A percentile compares a stretch with the other conserved stretches of the same genome.
Conservation (phyloP, 768 basidiomycete genomes). For the Pulveroboletus sp. region DNA sequence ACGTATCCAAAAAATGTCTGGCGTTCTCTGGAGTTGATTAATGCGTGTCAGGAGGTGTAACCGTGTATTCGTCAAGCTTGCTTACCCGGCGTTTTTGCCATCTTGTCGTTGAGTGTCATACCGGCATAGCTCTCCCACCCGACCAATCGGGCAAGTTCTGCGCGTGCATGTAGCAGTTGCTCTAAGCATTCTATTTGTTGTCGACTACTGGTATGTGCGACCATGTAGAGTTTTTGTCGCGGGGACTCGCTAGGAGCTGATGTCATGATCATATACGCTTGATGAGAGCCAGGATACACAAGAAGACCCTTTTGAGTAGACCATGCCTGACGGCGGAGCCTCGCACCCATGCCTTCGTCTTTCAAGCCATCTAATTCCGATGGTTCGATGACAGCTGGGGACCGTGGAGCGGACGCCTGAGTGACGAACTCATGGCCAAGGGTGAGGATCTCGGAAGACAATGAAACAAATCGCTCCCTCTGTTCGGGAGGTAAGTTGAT, state of each 20-base stretch:
- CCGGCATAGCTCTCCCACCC: slow-evolving; percentile 84
- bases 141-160: slow-evolving; percentile 77
- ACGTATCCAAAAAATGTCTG: slow-evolving; percentile 72
- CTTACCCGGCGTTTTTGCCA: slow-evolving; percentile 91
- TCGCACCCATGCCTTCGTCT: slow-evolving; percentile 70
- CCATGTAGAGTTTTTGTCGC: slow-evolving; percentile 76
- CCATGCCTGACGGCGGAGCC: slow-evolving; percentile 68
- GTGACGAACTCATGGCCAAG: slow-evolving; percentile 85
- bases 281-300: slow-evolving; percentile 81
- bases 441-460: slow-evolving; percentile 84
- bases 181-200: slow-evolving; percentile 79
- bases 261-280: slow-evolving; percentile 91
- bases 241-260: slow-evolving; percentile 83
- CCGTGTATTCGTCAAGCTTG: background rate
- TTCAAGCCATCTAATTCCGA: slow-evolving; percentile 69
- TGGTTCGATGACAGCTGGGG: slow-evolving; percentile 63
- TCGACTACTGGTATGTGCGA: slow-evolving; percentile 68
- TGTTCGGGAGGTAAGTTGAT: slow-evolving; percentile 79
- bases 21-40: slow-evolving; percentile 62
- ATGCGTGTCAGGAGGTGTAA: background rate
- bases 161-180: slow-evolving; percentile 66
- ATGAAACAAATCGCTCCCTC: slow-evolving; percentile 76
- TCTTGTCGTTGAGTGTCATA: slow-evolving; percentile 88
- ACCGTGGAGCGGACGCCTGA: slow-evolving; percentile 56
- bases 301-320: slow-evolving; percentile 72